A percentile compares a stretch with the other conserved stretches of the same genome.
Evolutionary conservation across 306 rosid genomes (phyloP).

Genomic region (Lathyrus aphaca): DNA sequence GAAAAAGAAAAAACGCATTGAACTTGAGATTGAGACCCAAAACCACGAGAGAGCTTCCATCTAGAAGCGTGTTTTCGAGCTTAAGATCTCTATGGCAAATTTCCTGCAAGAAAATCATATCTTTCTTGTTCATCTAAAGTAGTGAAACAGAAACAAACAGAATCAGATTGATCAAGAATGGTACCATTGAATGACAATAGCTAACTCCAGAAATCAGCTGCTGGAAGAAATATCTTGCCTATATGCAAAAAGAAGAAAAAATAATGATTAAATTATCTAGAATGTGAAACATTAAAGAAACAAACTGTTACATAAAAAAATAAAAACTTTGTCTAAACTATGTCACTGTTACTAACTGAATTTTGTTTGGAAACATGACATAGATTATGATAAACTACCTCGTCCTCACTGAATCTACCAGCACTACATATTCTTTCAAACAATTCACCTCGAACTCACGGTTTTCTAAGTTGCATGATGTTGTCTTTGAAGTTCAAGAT

Average conservation of each 20-base stretch:
- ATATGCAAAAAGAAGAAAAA: slow-evolving; percentile 30
- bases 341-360: neutral
- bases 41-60: too few relatives aligned
- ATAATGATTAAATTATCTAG: slow-evolving; percentile 12
- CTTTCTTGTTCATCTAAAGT: slow-evolving; percentile 27
- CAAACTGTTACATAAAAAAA: neutral
- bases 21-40: too few relatives aligned
- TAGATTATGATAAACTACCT: too few relatives aligned
- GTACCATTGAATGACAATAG: slow-evolving; percentile 93
- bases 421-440: too few relatives aligned
- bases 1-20: too few relatives aligned
- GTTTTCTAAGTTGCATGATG: too few relatives aligned
- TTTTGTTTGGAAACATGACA: neutral
- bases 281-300: slow-evolving; percentile 16
- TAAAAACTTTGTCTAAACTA: neutral
- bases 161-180: slow-evolving; percentile 23
- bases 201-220: slow-evolving; percentile 98
- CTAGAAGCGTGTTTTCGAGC: too few relatives aligned
- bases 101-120: slow-evolving; percentile 56
- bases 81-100: too few relatives aligned
- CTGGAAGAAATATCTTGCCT: slow-evolving; percentile 95
- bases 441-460: too few relatives aligned
- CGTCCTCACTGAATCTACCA: too few relatives aligned
- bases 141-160: neutral
- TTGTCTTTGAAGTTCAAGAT: too few relatives aligned